Evolutionary conservation across 139 green algal genomes (phyloP), one percentile per base, ranked within the genome.

Genomic region (Chlorella sp.): DNA sequence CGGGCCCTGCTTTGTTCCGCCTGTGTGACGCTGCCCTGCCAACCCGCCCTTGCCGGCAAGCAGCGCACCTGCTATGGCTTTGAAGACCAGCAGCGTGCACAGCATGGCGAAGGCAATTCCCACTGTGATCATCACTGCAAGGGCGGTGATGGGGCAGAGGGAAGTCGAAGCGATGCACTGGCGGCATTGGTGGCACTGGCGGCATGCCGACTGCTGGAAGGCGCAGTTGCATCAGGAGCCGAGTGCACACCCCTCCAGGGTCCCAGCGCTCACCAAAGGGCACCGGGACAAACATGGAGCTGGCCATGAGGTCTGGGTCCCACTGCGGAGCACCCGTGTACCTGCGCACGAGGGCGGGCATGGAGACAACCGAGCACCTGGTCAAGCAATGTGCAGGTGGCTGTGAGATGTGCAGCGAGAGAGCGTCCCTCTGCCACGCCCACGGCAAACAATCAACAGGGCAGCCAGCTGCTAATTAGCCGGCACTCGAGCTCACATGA

Each of bases 251-350:
- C n/a, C n/a, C n/a, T n/a, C n/a, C n/a, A n/a, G n/a, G n/a, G n/a
- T n/a, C n/a, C n/a, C n/a, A n/a, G n/a, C n/a, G 51, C 51, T 60
- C 51, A 60, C 51, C 51, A 43, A 86, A 81, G 13, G 79, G 62
- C 41, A 86, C 87, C 19, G 87, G 87, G 30, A 74, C 76, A 73
- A 93, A 89, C 90, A 93, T 93, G n/a, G 48, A 26, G 73, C 48
- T 73, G 48, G 84, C 86, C 81, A 90, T 89, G 73, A 89, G 85
- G 24, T 87, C 73, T 0, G 90, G 90, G 58, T 93, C 86, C 86
- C 87, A 93, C 32, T 85, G 81, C 28, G 81, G 81, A 20, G 51
- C 43, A 73, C 38, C n/a, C 20, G 32, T 73, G 77, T 38, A 72
- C 38, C 22, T 60, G 43, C 19, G 17, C 30, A 0, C 5, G 60